phyloP scores from a whole-genome alignment of 352 stramenopile genomes.

The Peronospora farinosa region DNA sequence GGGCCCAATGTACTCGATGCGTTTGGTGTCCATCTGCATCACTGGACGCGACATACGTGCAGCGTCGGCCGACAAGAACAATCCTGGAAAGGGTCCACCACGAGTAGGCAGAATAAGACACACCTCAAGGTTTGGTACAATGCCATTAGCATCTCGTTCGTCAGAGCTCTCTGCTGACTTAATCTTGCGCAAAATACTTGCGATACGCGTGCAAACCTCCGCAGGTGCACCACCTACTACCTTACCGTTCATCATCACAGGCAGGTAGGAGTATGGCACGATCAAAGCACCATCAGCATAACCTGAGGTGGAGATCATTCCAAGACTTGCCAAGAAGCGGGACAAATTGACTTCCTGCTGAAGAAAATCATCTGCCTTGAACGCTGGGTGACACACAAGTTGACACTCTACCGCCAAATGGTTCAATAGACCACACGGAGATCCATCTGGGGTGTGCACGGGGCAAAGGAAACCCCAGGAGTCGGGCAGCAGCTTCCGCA shows the following conservation, averaged over 20 bases:
- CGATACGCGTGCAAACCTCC: constrained; percentile 84
- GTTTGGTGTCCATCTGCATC: constrained; percentile 86
- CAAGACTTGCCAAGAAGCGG: constrained; percentile 66
- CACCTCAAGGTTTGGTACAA: constrained; percentile 78
- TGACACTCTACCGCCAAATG: constrained; percentile 93
- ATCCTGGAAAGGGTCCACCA: constrained; percentile 93
- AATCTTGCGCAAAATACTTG: constrained; percentile 53
- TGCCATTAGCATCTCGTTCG: constrained; percentile 55
- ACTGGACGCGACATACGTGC: constrained; percentile 92
- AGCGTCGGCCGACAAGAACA: constrained; percentile 96
- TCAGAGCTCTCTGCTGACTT: constrained; percentile 54
- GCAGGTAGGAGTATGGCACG: constrained; percentile 88
- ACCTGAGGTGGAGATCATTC: constrained; percentile 77
- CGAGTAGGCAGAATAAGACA: constrained; percentile 69
- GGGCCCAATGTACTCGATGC: constrained; percentile 95
- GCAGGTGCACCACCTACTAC: constrained; percentile 88
- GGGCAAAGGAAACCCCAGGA: constrained; percentile 99
- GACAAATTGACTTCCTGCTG: constrained; percentile 70
- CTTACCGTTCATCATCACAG: constrained; percentile 95
- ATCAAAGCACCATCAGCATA: constrained; percentile 80
- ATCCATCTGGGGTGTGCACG: constrained; percentile 99
- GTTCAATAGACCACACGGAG: constrained; percentile 97
- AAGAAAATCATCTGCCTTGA: constrained; percentile 65
- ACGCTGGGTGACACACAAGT: constrained; percentile 74
- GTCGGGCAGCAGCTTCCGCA: constrained; percentile 97